Conservation (phyloP, 805 yeast species). For the Helenozyma baotianmanensis region DNA sequence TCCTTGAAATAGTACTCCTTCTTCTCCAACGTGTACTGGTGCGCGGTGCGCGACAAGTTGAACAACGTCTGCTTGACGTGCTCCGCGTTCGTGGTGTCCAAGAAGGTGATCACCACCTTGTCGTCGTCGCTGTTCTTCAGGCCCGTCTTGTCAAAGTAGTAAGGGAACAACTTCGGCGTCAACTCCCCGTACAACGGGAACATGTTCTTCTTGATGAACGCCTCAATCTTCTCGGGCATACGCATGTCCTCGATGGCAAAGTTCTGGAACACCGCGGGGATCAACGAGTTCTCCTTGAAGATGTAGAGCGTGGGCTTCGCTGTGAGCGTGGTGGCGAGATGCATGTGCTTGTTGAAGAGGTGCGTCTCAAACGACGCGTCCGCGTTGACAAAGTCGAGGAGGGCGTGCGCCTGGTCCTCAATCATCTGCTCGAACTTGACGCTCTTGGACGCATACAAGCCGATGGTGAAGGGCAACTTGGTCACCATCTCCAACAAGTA, state of each 20-base stretch:
- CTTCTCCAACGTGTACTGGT: conserved; percentile 45
- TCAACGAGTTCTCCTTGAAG: conserved; percentile 52
- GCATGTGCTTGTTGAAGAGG: conserved; percentile 42
- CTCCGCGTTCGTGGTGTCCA: conserved; percentile 36
- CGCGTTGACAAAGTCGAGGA: conserved; percentile 42
- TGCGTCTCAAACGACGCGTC: conserved; percentile 27
- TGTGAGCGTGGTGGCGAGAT: conserved; percentile 48
- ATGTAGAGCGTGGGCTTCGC: conserved; percentile 59
- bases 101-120: conserved; percentile 48
- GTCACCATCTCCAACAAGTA: conserved; percentile 58
- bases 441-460: conserved; percentile 51
- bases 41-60: conserved; percentile 42
- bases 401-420: conserved; percentile 35
- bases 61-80: conserved; percentile 30
- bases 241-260: conserved; percentile 64
- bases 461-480: conserved; percentile 50
- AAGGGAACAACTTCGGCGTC: conserved; percentile 31
- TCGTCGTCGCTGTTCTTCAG: conserved; percentile 20
- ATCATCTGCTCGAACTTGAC: conserved; percentile 34
- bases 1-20: conserved; percentile 36
- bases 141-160: conserved; percentile 28
- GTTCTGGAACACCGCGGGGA: conserved; percentile 52
- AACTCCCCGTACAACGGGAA: conserved; percentile 53
- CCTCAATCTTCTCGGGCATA: conserved; percentile 39
- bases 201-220: conserved; percentile 47